phyloP scores from a whole-genome alignment of 1,284 basidiomycete genomes.

The Boletus austroedulis region DNA sequence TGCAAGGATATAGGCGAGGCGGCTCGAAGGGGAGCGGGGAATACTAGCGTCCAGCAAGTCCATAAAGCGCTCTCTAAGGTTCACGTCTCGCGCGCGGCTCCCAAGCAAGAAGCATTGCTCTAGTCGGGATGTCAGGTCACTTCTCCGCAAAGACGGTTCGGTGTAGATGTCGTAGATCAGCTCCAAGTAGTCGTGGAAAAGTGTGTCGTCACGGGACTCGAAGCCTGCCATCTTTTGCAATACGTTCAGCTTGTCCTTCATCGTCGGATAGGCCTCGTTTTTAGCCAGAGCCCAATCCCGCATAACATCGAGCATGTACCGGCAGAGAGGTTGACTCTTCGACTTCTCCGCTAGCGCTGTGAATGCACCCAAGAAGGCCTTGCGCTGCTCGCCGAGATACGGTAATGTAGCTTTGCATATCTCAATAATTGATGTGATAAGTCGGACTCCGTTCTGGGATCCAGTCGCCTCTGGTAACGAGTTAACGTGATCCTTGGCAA shows the following conservation, averaged over 20 bases:
- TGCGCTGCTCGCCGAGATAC: slow-evolving; percentile 67
- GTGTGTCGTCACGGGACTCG: slow-evolving; percentile 71
- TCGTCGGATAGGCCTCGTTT: slow-evolving; percentile 83
- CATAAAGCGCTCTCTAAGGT: slow-evolving; percentile 84
- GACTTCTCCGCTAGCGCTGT: slow-evolving; percentile 90
- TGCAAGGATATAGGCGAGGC: slow-evolving; percentile 89
- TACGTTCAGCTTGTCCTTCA: slow-evolving; percentile 94
- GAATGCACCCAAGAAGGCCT: slow-evolving; percentile 72
- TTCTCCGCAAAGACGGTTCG: slow-evolving; percentile 80
- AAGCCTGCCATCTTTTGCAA: slow-evolving; percentile 90
- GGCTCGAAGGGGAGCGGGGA: slow-evolving; percentile 76
- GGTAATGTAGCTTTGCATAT: slow-evolving; percentile 67
- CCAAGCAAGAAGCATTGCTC: slow-evolving; percentile 95
- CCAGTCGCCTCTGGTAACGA: slow-evolving; percentile 46
- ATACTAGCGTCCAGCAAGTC: slow-evolving; percentile 90
- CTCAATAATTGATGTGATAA: slow-evolving; percentile 67
- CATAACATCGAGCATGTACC: slow-evolving; percentile 84
- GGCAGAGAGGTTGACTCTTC: slow-evolving; percentile 78
- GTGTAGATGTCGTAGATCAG: slow-evolving; percentile 96
- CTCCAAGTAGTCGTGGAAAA: slow-evolving; percentile 86
- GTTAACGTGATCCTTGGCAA: slow-evolving; percentile 86
- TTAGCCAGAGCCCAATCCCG: slow-evolving; percentile 87
- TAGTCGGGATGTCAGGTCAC: slow-evolving; percentile 90
- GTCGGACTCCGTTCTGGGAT: slow-evolving; percentile 59
- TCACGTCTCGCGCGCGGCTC: slow-evolving; percentile 80